Percentiles rank a stretch among this genome's conserved stretches.
Conservation (phyloP, 2,329 filamentous ascomycete genomes). For the Cordyceps cicadae region DNA sequence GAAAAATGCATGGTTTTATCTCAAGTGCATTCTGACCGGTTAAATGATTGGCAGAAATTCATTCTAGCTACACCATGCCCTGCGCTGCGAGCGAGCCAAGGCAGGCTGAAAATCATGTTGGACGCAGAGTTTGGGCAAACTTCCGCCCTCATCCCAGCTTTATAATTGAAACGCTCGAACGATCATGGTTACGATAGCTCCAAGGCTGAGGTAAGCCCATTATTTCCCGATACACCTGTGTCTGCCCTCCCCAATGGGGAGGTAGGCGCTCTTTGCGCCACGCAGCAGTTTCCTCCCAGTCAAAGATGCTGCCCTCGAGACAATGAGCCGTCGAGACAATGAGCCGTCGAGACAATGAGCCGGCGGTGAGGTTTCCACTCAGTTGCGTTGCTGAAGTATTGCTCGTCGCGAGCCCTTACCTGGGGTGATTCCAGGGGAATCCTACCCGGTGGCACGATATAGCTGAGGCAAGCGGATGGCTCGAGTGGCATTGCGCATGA, state of each 20-base stretch:
- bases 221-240: slow-evolving; percentile 71
- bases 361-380: slow-evolving; percentile 25
- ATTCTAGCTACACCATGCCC: background rate
- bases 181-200: slow-evolving; percentile 54
- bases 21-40: background rate
- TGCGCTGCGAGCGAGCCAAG: slow-evolving; percentile 23
- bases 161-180: slow-evolving; percentile 53
- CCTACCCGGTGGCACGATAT: slow-evolving; percentile 46
- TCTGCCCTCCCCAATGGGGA: slow-evolving; percentile 65
- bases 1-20: background rate
- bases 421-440: slow-evolving; percentile 35
- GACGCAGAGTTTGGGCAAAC: slow-evolving; percentile 54
- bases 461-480: slow-evolving; percentile 52
- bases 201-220: slow-evolving; percentile 63
- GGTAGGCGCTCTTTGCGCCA: slow-evolving; percentile 34
- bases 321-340: slow-evolving; percentile 24
- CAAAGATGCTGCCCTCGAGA: slow-evolving; percentile 7
- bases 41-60: too few species aligned
- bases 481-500: slow-evolving; percentile 64
- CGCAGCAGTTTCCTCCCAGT: slow-evolving; percentile 19
- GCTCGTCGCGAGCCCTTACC: slow-evolving; percentile 38
- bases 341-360: slow-evolving; percentile 15
- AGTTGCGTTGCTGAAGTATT: slow-evolving; percentile 44
- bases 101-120: slow-evolving; percentile 28
- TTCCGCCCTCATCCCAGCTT: slow-evolving; percentile 43